phyloP scores from a whole-genome alignment of 345 rosid species.

The Pelargonium nanum region DNA sequence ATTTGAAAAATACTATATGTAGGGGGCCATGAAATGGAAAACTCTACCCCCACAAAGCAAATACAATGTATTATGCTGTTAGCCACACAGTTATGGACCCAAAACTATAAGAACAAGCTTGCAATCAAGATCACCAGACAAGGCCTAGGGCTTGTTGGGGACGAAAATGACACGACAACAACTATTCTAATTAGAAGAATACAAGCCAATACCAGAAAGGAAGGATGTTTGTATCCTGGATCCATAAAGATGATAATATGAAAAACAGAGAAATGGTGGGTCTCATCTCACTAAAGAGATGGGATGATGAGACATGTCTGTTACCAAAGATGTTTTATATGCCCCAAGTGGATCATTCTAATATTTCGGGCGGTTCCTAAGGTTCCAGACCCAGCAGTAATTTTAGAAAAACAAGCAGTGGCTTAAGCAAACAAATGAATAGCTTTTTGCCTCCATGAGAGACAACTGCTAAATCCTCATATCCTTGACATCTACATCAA shows the following conservation, averaged over 20 bases:
- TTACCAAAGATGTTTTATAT: not conserved
- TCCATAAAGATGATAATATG: slow-evolving; percentile 4
- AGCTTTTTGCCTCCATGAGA: too few species aligned
- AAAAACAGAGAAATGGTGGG: slow-evolving; percentile 16
- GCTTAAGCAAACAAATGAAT: too few species aligned
- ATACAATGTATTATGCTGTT: slow-evolving; percentile 5
- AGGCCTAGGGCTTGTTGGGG: slow-evolving; percentile 1
- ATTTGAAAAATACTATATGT: slow-evolving; percentile 11
- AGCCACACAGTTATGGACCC: slow-evolving; percentile 16
- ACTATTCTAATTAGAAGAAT: slow-evolving; percentile 14
- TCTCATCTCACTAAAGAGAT: slow-evolving; percentile 17
- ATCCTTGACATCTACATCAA: too few species aligned
- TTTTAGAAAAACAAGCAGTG: too few species aligned
- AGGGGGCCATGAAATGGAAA: slow-evolving; percentile 8
- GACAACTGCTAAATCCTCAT: too few species aligned
- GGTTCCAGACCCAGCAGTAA: too few species aligned
- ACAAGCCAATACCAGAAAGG: slow-evolving; percentile 11
- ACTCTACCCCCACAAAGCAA: slow-evolving; percentile 11
- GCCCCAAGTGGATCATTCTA: not conserved
- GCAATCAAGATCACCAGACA: slow-evolving; percentile 15
- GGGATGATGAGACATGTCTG: slow-evolving; percentile 18
- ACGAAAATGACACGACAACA: slow-evolving; percentile 19
- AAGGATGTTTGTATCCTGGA: slow-evolving; percentile 15
- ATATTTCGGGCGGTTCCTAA: too few species aligned
- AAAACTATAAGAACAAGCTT: slow-evolving; percentile 10